Evolutionary conservation across 305 asterid species (phyloP).

Genomic region (Solanum aculeatissimum): DNA sequence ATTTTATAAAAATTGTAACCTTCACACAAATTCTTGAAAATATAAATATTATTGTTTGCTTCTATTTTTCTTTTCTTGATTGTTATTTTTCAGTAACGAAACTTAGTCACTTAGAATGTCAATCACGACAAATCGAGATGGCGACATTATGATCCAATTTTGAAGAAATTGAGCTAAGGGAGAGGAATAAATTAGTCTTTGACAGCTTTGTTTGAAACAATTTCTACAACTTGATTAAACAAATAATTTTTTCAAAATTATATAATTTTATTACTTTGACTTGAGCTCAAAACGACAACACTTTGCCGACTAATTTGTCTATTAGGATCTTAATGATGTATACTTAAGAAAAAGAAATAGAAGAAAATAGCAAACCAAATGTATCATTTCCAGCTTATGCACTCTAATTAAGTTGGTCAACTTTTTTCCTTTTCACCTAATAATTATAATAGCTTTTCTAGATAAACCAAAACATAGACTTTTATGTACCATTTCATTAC

Average conservation of each 20-base stretch:
- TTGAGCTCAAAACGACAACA: neutral
- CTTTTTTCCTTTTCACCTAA: neutral
- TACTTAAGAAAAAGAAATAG: neutral
- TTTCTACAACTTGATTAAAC: neutral
- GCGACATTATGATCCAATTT: neutral
- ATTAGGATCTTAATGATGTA: neutral
- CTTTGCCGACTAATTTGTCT: neutral
- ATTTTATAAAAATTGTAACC: no score
- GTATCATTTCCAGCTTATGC: neutral
- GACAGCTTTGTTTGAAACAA: neutral
- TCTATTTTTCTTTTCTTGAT: no score
- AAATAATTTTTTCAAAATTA: neutral
- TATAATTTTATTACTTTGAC: neutral
- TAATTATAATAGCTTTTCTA: neutral
- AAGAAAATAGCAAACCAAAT: neutral
- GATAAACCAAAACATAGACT: neutral
- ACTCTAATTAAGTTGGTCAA: neutral
- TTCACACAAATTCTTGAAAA: no score
- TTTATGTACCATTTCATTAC: neutral
- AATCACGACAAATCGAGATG: no score
- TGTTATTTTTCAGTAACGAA: no score
- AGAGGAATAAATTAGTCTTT: neutral
- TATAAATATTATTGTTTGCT: no score
- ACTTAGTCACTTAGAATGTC: no score
- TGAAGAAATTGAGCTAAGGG: neutral